phyloP scores from a whole-genome alignment of 2,329 filamentous ascomycete species.

The Dryadomyces sulphureus region DNA sequence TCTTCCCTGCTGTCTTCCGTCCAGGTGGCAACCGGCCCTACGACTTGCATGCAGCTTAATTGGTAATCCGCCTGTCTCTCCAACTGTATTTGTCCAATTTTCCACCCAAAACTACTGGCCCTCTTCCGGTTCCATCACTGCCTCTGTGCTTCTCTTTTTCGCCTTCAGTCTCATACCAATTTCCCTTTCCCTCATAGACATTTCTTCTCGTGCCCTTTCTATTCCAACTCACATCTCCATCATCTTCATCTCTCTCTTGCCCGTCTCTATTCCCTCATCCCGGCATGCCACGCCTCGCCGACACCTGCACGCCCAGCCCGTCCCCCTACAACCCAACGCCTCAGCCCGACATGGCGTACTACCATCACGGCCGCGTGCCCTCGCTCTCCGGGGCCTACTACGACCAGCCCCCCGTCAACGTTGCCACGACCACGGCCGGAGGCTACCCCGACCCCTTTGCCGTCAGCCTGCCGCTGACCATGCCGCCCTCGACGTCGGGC shows the following conservation, averaged over 20 bases:
- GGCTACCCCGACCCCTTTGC: constrained; percentile 17
- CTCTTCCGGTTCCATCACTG: neutral
- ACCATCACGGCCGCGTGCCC: constrained; percentile 13
- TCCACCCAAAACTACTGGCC: neutral
- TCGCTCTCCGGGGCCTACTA: constrained; percentile 15
- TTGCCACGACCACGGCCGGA: constrained; percentile 5
- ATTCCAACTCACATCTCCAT: neutral
- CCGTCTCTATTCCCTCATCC: neutral
- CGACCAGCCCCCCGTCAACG: constrained; percentile 14
- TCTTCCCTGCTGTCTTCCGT: constrained; percentile 2
- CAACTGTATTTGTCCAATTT: neutral
- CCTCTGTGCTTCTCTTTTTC: neutral
- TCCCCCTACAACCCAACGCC: constrained; percentile 12
- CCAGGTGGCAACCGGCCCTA: neutral
- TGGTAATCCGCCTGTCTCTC: neutral
- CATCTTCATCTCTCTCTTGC: neutral
- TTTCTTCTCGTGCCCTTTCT: neutral
- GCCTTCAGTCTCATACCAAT: neutral
- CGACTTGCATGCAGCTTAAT: constrained; percentile 1
- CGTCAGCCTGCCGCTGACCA: constrained; percentile 12
- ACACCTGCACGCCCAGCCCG: constrained; percentile 15
- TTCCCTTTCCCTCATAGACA: no score
- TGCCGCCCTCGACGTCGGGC: neutral
- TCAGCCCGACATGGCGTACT: constrained; percentile 18
- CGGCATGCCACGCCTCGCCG: constrained; percentile 17